A percentile compares a stretch with the other conserved stretches of the same genome.
phyloP scores from a whole-genome alignment of 352 stramenopile genomes.

The Pythium brachiatum region DNA sequence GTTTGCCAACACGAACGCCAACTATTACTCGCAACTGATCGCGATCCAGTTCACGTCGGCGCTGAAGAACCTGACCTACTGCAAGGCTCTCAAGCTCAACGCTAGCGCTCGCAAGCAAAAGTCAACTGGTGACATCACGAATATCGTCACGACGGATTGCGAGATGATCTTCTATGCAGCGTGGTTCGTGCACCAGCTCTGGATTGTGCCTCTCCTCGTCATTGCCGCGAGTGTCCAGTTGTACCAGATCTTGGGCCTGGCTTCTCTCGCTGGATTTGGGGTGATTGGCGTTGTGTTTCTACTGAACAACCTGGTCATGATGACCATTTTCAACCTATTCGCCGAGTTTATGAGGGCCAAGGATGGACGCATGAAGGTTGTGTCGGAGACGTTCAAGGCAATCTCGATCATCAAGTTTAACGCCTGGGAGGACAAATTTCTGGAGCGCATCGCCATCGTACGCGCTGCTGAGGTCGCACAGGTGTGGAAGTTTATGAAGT shows the following conservation, averaged over 20 bases:
- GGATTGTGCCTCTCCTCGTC: slow-evolving; percentile 54
- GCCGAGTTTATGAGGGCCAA: slow-evolving; percentile 18
- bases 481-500: slow-evolving; percentile 11
- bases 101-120: slow-evolving; percentile 39
- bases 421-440: slow-evolving; percentile 83
- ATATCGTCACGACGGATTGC: slow-evolving; percentile 58
- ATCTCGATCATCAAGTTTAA: slow-evolving; percentile 94
- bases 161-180: slow-evolving; percentile 38
- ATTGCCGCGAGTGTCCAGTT: slow-evolving; percentile 41
- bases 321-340: slow-evolving; percentile 26
- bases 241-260: slow-evolving; percentile 34
- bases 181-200: slow-evolving; percentile 57
- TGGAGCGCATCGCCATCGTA: slow-evolving; percentile 45
- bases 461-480: slow-evolving; percentile 28
- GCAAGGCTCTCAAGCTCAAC: slow-evolving; percentile 45
- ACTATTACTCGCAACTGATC: slow-evolving; percentile 44
- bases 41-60: slow-evolving; percentile 47
- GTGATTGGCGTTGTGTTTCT: slow-evolving; percentile 41
- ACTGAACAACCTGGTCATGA: slow-evolving; percentile 42
- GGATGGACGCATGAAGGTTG: slow-evolving; percentile 36
- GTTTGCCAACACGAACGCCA: slow-evolving; percentile 45
- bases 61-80: slow-evolving; percentile 52
- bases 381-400: slow-evolving; percentile 54
- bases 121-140: slow-evolving; percentile 54
- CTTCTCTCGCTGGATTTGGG: slow-evolving; percentile 45